Evolutionary conservation across 2,329 filamentous ascomycete species (phyloP).

Genomic region (Fusarium stilboides): DNA sequence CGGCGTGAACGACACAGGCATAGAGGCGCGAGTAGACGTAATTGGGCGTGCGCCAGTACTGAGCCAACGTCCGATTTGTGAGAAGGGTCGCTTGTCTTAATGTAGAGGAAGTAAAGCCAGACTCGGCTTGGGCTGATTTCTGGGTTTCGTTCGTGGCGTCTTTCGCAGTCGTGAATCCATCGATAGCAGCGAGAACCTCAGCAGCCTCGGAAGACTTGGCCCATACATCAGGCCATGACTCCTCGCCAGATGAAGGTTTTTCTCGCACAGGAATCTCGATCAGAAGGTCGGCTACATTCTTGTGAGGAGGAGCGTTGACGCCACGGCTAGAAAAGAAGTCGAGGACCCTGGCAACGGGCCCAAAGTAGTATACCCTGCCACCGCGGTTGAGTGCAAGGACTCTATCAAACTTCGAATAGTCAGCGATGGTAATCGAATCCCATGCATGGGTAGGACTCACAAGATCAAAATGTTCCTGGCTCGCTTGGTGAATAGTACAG

Average conservation of each 20-base stretch:
- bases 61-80: constrained; percentile 77
- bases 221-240: constrained; percentile 86
- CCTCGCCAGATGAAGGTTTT: constrained; percentile 53
- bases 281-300: constrained; percentile 66
- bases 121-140: constrained; percentile 15
- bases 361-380: constrained; percentile 66
- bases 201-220: constrained; percentile 72
- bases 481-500: constrained; percentile 72
- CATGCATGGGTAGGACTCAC: no score
- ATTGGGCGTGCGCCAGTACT: constrained; percentile 82
- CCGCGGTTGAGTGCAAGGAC: constrained; percentile 65
- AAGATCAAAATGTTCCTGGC: constrained; percentile 37
- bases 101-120: constrained; percentile 77
- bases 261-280: constrained; percentile 59
- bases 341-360: constrained; percentile 65
- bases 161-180: constrained; percentile 6
- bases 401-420: constrained; percentile 69
- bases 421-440: constrained; percentile 46
- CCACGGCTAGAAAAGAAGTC: constrained; percentile 72
- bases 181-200: constrained; percentile 73
- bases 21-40: constrained; percentile 85
- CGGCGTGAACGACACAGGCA: constrained; percentile 76
- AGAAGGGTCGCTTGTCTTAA: constrained; percentile 74
- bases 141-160: constrained; percentile 11
- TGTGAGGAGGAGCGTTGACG: constrained; percentile 71